Conservation (phyloP, 2,329 filamentous ascomycete genomes). For the Diaporthe citrichinensis region DNA sequence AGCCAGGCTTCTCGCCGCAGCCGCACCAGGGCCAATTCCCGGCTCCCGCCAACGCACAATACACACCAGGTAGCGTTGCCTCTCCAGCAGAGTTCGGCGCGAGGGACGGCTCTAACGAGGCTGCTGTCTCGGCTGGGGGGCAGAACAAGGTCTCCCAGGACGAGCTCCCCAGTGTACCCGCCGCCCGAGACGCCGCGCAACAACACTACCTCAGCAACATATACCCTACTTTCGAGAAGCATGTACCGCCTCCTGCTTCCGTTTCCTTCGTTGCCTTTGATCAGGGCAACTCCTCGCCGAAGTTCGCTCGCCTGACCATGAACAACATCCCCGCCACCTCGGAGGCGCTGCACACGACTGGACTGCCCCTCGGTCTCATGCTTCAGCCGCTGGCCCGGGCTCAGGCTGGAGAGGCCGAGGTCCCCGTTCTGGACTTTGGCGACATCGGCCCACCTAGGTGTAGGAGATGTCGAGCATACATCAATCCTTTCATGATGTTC, state of each 20-base stretch:
- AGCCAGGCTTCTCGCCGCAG: conserved; percentile 57
- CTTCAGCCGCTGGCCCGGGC: conserved; percentile 89
- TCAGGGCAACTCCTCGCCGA: conserved; percentile 96
- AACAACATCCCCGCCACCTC: conserved; percentile 91
- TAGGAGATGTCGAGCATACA: conserved; percentile 92
- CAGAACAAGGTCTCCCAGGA: conserved; percentile 88
- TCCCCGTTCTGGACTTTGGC: conserved; percentile 96
- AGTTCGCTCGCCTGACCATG: conserved; percentile 90
- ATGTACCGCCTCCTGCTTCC: conserved; percentile 89
- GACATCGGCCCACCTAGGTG: conserved; percentile 91
- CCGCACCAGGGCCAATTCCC: conserved; percentile 70
- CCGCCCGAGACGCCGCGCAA: conserved; percentile 85
- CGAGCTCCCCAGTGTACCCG: conserved; percentile 91
- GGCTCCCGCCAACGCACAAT: conserved; percentile 67
- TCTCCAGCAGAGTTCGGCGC: conserved; percentile 63
- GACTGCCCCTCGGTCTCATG: conserved; percentile 87
- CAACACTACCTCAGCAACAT: conserved; percentile 88
- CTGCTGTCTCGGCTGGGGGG: conserved; percentile 71
- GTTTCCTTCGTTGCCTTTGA: conserved; percentile 94
- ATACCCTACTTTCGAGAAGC: conserved; percentile 95
- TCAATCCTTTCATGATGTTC: conserved; percentile 99
- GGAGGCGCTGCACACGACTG: conserved; percentile 85
- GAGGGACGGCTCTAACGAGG: conserved; percentile 56
- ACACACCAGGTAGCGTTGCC: conserved; percentile 59
- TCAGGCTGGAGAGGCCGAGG: conserved; percentile 86